Evolutionary conservation across 805 yeast genomes (phyloP).

Genomic region (Kurtzmaniella cleridarum): DNA sequence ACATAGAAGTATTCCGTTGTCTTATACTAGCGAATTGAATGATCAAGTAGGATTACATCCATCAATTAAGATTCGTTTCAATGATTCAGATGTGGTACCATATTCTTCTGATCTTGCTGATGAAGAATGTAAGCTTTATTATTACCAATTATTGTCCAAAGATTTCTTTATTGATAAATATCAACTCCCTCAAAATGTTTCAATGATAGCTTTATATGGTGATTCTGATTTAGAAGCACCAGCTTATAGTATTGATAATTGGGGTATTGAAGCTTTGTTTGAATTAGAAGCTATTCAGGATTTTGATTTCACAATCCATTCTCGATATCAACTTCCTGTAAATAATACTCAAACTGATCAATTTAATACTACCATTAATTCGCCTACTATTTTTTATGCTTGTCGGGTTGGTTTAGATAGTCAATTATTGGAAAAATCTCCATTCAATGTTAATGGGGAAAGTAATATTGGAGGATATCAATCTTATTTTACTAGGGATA

Average conservation of each 20-base stretch:
- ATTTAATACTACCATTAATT: conserved; percentile 10
- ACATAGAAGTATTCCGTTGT: conserved; percentile 15
- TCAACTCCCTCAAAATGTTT: conserved; percentile 23
- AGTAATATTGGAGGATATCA: conserved; percentile 26
- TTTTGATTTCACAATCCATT: conserved; percentile 28
- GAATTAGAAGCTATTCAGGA: conserved; percentile 14
- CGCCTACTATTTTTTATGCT: conserved; percentile 30
- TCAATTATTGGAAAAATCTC: conserved; percentile 26
- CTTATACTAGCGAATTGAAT: neutral
- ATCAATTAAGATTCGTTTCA: conserved; percentile 14
- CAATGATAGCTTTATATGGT: conserved; percentile 25
- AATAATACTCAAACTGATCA: conserved; percentile 7
- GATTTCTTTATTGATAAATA: conserved; percentile 35
- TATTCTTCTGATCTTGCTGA: conserved; percentile 17
- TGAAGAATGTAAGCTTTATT: conserved; percentile 25
- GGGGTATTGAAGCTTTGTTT: conserved; percentile 37
- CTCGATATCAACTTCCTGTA: conserved; percentile 36
- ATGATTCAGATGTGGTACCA: conserved; percentile 6
- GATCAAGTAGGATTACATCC: conserved; percentile 35
- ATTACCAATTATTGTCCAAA: conserved; percentile 25
- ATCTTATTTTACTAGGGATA: conserved; percentile 32
- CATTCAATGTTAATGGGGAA: conserved; percentile 25
- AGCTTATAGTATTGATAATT: conserved; percentile 26
- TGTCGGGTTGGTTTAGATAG: conserved; percentile 27
- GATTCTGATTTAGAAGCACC: conserved; percentile 35